Evolutionary conservation across 139 green algal species (phyloP), one percentile per base, ranked within the genome.

Genomic region (Asterochloris sp.): DNA sequence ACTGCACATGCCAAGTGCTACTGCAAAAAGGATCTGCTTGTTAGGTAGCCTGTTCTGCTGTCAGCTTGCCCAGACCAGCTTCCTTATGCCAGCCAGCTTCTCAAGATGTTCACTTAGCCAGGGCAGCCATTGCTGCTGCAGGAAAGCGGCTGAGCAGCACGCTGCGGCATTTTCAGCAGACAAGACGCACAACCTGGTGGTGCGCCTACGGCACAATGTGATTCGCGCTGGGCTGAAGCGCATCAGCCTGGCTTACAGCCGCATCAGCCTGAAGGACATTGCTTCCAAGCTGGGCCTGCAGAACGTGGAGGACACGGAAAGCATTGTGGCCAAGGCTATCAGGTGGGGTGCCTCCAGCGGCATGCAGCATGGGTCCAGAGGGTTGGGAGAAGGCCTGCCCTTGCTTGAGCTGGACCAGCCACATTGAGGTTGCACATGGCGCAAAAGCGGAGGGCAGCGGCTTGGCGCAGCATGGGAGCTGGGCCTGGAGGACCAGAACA

Each of bases 281-380:
- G 94, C 94, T 10, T 78, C 87, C 74, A 96, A 95, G 85, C 93
- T 98, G 83, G 83, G 92, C 60, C 88, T 98, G 74, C 66, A 79
- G 38, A 89, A 74, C 54, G 92, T 91, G 13, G 92, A 94, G 26
- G 97, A 99, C 83, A 93, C 93, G 62, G 96, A 98, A 89, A 93
- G 84, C 90, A 97, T 99, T 76, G 93, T 98, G 54, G 93, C 94
- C 75, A 99, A 99, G 91, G 95, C 95, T 29, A 97, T 98, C 79
- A 79, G 87, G 87, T 90, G 69, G 15, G 62, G 14, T 11, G n/a
- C 16, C 2, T 54, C 38, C 38, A 54, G 13, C 47, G n/a, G 62
- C 17, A 23, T 47, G 69, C 13, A 73, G 26, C 64, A 13, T 6
- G 38, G 4, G 38, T 10, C 6, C 38, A 54, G 38, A 54, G 38